Evolutionary conservation across 495 filamentous ascomycete species (phyloP).

Genomic region (Evernia prunastri): DNA sequence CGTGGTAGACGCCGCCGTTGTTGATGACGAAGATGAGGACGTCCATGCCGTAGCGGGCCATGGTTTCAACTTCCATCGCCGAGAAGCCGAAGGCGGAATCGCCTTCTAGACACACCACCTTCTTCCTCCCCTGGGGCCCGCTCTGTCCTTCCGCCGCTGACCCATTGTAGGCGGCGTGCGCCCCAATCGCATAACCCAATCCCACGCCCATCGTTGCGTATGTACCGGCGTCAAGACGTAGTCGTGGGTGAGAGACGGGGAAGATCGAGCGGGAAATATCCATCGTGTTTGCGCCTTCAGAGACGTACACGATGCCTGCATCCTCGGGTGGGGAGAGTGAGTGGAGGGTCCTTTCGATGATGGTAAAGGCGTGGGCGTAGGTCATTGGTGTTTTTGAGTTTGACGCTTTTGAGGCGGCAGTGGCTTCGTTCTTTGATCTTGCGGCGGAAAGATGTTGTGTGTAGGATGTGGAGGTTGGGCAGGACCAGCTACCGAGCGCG

Average conservation of each 20-base stretch:
- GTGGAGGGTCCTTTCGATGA: conserved; percentile 46
- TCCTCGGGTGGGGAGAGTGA: conserved; percentile 36
- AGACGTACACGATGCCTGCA: conserved; percentile 54
- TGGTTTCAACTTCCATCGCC: conserved; percentile 58
- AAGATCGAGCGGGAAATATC: conserved; percentile 59
- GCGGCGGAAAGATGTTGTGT: conserved; percentile 33
- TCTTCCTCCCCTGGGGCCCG: conserved; percentile 37
- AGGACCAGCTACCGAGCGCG: conserved; percentile 41
- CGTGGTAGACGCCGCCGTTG: conserved; percentile 59
- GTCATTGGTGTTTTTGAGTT: conserved; percentile 41
- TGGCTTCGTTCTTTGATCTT: conserved; percentile 46
- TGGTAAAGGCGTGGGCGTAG: conserved; percentile 49
- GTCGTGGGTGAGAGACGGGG: conserved; percentile 50
- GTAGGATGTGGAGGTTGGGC: conserved; percentile 34
- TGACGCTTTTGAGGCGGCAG: conserved; percentile 34
- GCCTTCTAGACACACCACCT: conserved; percentile 56
- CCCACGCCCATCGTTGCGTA: conserved; percentile 67
- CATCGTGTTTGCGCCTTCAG: conserved; percentile 64
- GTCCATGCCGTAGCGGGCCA: conserved; percentile 56
- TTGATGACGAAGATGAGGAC: conserved; percentile 58
- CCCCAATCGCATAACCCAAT: conserved; percentile 57
- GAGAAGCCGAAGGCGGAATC: conserved; percentile 60
- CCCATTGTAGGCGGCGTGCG: conserved; percentile 53
- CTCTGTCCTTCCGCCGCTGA: conserved; percentile 26
- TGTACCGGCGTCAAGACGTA: conserved; percentile 57